Percentiles rank a stretch among this genome's conserved stretches.
Evolutionary conservation across 139 green algal genomes (phyloP).

Genomic region (Deuterostichococcus epilithicus): DNA sequence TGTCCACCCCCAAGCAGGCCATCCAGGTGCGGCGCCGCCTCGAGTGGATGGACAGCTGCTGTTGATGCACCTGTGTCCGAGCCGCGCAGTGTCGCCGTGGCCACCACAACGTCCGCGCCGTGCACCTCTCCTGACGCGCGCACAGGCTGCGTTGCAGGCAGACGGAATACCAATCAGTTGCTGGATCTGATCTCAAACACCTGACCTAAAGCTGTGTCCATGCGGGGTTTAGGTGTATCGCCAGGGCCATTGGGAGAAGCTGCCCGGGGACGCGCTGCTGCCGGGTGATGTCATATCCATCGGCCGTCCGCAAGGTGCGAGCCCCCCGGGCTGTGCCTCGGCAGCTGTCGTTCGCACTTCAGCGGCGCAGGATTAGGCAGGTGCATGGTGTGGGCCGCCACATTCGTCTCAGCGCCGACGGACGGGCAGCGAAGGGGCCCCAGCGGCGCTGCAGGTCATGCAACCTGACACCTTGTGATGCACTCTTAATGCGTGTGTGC

Average conservation of each 20-base stretch:
- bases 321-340: background rate
- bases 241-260: conserved; percentile 60
- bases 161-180: background rate
- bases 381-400: background rate
- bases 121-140: background rate
- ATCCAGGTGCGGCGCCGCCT: conserved; percentile 54
- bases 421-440: background rate
- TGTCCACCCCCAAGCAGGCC: conserved; percentile 75
- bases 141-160: background rate
- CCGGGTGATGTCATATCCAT: conserved; percentile 95
- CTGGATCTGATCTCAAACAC: background rate
- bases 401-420: background rate
- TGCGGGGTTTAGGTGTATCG: conserved; percentile 47
- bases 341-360: background rate
- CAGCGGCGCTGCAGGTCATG: background rate
- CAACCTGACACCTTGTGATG: background rate
- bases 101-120: no score
- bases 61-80: background rate
- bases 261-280: conserved; percentile 77
- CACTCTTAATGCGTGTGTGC: background rate
- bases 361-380: background rate
- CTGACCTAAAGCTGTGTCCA: background rate
- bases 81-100: no score
- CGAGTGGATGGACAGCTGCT: background rate
- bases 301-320: conserved; percentile 26